phyloP scores from a whole-genome alignment of 345 rosid genomes.

The Melaleuca quinquenervia region DNA sequence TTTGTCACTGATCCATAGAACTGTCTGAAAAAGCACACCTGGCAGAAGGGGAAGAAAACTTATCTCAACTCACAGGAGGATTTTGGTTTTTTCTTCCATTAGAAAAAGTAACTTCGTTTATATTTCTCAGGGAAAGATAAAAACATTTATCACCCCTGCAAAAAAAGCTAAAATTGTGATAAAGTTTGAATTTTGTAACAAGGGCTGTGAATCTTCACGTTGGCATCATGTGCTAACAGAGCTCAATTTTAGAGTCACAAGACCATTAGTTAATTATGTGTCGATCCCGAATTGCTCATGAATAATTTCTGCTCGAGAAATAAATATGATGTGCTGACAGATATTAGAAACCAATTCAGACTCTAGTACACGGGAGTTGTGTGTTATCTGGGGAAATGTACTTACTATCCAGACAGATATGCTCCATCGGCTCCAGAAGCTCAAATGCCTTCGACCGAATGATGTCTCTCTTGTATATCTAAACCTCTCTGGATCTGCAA shows the following conservation, averaged over 20 bases:
- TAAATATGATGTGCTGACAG: background rate
- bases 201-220: background rate
- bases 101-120: background rate
- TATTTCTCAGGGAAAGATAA: background rate
- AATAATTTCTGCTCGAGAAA: background rate
- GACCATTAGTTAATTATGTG: background rate
- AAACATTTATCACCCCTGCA: background rate
- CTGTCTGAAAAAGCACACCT: conserved; percentile 97
- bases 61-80: background rate
- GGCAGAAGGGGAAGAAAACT: background rate
- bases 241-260: background rate
- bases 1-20: conserved; percentile 83
- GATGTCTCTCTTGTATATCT: conserved; percentile 92
- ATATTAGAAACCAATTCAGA: background rate
- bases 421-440: conserved; percentile 54
- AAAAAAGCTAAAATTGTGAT: background rate
- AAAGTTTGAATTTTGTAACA: background rate
- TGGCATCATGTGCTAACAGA: background rate
- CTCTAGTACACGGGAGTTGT: background rate
- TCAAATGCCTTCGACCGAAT: conserved; percentile 79
- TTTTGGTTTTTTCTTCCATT: background rate
- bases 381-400: background rate
- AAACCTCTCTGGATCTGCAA: conserved; percentile 90
- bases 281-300: background rate
- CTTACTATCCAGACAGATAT: conserved; percentile 80